Evolutionary conservation across 78 protist species (phyloP), one percentile per base, ranked within the genome.

Genomic region (Chrysochromulina parva): DNA sequence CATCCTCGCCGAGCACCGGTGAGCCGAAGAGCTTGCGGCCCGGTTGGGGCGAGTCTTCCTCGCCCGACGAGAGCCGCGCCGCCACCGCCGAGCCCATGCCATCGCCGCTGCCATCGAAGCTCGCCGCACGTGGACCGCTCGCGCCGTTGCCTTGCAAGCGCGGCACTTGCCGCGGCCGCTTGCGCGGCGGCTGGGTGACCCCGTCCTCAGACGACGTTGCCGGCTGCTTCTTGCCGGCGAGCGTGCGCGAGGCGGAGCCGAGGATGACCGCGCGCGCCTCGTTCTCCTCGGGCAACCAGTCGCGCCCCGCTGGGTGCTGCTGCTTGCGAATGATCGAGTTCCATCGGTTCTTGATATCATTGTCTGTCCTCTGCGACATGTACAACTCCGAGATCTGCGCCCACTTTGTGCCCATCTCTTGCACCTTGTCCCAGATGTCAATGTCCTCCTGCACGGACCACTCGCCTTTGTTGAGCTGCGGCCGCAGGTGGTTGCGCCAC

Each of bases 401-500:
- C 78, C 78, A 69, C 78, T 69, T 69, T 3, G 82, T 74, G 82
- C 82, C 82, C 26, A 74, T 53, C 55, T 74, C 57, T 3, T 48
- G 82, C 58, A 74, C 82, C 22, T 19, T 6, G 24, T 4, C 26
- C 57, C 53, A 38, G 82, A 74, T 74, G 26, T 2, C 57, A 10
- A 48, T 55, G 17, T 74, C 82, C 55, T 74, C 82, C 3, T 38
- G 26, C 26, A 1, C 26, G 19, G 82, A 48, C 82, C 82, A 74
- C 14, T 74, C 82, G 82, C 82, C 55, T n/a, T 74, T 74, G 55
- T 74, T 74, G 57, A 74, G 57, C 55, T 74, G 28, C 24, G 82
- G 82, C 13, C 82, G 3, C n/a, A 74, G 82, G 82, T 74, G 82
- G 55, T 74, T 74, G 82, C 55, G 78, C 78, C 78, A 69, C 13